phyloP scores from a whole-genome alignment of 495 filamentous ascomycete genomes.

The Massariosphaeria phaeospora region DNA sequence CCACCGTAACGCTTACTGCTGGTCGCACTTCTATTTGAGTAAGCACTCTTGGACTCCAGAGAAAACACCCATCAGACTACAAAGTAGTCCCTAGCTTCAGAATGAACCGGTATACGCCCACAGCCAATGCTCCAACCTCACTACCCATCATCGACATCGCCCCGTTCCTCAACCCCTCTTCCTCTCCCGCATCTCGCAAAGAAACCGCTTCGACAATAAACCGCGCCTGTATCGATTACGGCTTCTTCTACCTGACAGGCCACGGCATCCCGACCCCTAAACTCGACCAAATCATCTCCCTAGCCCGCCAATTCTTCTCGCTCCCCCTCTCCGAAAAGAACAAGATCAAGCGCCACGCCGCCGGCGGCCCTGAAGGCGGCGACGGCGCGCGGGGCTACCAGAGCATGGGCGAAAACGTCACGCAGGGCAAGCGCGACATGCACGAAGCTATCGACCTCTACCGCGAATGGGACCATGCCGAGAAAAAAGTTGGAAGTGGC shows the following conservation, averaged over 20 bases:
- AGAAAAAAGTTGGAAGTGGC: background rate
- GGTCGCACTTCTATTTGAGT: too few species aligned
- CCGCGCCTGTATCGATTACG: conserved; percentile 31
- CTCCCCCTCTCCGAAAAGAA: conserved; percentile 29
- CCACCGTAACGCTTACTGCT: too few species aligned
- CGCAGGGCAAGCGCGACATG: conserved; percentile 25
- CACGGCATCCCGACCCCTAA: conserved; percentile 33
- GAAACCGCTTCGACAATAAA: conserved; percentile 20
- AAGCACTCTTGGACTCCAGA: too few species aligned
- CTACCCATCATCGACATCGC: conserved; percentile 37
- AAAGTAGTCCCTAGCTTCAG: too few species aligned
- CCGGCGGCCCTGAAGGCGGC: conserved; percentile 24
- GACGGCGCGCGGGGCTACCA: conserved; percentile 39
- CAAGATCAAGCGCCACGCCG: conserved; percentile 30
- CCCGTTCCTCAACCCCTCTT: conserved; percentile 27
- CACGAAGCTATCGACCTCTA: conserved; percentile 39
- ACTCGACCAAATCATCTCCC: conserved; percentile 28
- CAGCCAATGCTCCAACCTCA: background rate
- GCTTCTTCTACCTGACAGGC: conserved; percentile 41
- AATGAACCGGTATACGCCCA: background rate
- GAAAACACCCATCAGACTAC: too few species aligned
- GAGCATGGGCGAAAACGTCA: conserved; percentile 36
- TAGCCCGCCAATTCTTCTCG: conserved; percentile 37
- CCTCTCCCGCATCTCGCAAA: conserved; percentile 6
- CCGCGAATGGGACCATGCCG: conserved; percentile 23